Evolutionary conservation across 768 basidiomycete genomes (phyloP), one percentile per base, ranked within the genome.

Genomic region (Podaxis sp.): DNA sequence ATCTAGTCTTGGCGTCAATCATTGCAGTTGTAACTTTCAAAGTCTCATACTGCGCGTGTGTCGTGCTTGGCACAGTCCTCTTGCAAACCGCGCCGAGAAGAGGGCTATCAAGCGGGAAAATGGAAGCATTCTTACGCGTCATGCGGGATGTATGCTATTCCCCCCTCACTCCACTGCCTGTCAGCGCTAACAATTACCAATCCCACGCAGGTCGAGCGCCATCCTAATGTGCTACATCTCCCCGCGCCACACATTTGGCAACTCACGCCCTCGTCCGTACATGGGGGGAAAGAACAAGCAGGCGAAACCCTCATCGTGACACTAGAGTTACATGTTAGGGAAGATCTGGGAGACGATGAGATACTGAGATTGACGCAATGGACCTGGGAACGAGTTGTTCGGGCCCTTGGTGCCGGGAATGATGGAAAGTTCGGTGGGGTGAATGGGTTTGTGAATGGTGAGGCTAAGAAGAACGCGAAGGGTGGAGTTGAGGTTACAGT

Each of bases 211-310:
- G 83, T 96, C 65, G 92, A 95, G 70, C 82, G 88, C 2, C 93
- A 96, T 65, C 91, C 93, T 0, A 83, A 90, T 64, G 90, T 97
- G 26, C 71, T 91, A 0, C 91, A 93, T 70, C 82, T 96, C 11
- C 88, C 90, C 1, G 87, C 91, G 11, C 93, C 93, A 0, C 92
- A 94, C 65, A 87, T 96, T 59, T 96, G 93, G 93, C 93, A 95
- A 69, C 84, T 96, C 48, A 82, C 85, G 0, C 86, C 88, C 26
- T 42, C 30, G 49, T 19, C 65, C 48, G 24, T 44, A 19, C 49
- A 46, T 38, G 57, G 8, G 22, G 13, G 36, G 2, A 49, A 46
- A 56, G 39, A 58, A 11, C 36, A 58, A 54, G 24, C 60, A 40
- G 44, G 59, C 11, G 76, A 78, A 55, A 69, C 76, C 40, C 78